These are phyloP conservation scores for Dissoconium aciculare DNA, from an alignment of 2,329 filamentous ascomycete genomes.

Conservation along the genomic window DNA sequence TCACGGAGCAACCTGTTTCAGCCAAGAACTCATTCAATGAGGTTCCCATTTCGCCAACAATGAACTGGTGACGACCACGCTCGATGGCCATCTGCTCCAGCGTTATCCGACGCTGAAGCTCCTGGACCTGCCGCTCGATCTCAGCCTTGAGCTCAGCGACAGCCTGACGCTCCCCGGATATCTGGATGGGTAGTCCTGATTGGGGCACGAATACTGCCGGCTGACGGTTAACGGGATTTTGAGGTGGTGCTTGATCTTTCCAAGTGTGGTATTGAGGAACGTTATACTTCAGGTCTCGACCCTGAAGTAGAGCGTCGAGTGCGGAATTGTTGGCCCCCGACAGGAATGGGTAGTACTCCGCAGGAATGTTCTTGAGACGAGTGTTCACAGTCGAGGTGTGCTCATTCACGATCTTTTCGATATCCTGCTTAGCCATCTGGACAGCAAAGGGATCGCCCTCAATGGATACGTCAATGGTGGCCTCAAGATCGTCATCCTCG, in stretches of 20 bases:
- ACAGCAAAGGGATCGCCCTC: slow-evolving; percentile 85
- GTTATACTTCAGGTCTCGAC: slow-evolving; percentile 62
- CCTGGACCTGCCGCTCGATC: slow-evolving; percentile 63
- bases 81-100: slow-evolving; percentile 70
- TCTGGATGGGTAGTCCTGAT: slow-evolving; percentile 61
- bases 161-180: slow-evolving; percentile 71
- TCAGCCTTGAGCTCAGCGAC: slow-evolving; percentile 66
- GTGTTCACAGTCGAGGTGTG: slow-evolving; percentile 68
- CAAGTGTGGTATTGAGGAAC: slow-evolving; percentile 72
- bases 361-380: slow-evolving; percentile 68
- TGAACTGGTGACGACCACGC: slow-evolving; percentile 82
- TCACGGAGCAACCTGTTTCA: slow-evolving; percentile 78
- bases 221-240: slow-evolving; percentile 46
- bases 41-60: slow-evolving; percentile 70
- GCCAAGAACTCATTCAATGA: slow-evolving; percentile 74
- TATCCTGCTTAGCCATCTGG: slow-evolving; percentile 66
- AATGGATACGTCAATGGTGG: slow-evolving; percentile 69
- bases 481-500: slow-evolving; percentile 58
- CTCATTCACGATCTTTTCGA: slow-evolving; percentile 77
- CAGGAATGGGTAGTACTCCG: slow-evolving; percentile 92
- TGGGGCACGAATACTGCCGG: slow-evolving; percentile 57
- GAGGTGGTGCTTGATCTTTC: slow-evolving; percentile 51
- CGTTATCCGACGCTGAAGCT: slow-evolving; percentile 61
- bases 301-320: slow-evolving; percentile 52
- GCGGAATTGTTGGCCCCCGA: slow-evolving; percentile 60